phyloP scores from a whole-genome alignment of 2,329 filamentous ascomycete species.

The Grosmannia penicillata region DNA sequence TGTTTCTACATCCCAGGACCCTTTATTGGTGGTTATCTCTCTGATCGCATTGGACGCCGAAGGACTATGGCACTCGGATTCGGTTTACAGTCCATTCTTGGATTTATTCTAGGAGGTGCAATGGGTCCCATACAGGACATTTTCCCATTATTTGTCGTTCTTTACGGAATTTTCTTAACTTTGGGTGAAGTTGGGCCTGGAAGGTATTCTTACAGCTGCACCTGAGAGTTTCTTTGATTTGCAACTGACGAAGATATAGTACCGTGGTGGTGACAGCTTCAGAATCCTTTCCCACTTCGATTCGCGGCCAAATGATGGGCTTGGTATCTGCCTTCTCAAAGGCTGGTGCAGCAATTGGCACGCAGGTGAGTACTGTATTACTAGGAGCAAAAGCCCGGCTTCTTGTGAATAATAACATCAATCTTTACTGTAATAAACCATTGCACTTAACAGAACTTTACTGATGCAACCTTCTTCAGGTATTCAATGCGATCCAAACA shows the following conservation, averaged over 20 bases:
- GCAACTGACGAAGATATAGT: slow-evolving; percentile 8
- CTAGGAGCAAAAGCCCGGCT: too few relatives aligned
- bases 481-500: slow-evolving; percentile 34
- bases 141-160: slow-evolving; percentile 33
- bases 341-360: slow-evolving; percentile 33
- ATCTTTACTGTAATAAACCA: background rate
- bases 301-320: slow-evolving; percentile 33
- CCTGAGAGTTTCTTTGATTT: background rate
- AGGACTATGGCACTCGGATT: slow-evolving; percentile 37
- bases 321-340: slow-evolving; percentile 31
- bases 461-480: slow-evolving; percentile 11
- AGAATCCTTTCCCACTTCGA: slow-evolving; percentile 33
- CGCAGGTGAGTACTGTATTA: slow-evolving; percentile 15
- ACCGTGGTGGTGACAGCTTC: slow-evolving; percentile 19
- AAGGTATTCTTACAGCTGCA: slow-evolving; percentile 9
- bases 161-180: slow-evolving; percentile 34
- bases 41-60: slow-evolving; percentile 32
- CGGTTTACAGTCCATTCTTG: slow-evolving; percentile 25
- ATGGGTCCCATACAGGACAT: slow-evolving; percentile 26
- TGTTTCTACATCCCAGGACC: slow-evolving; percentile 34
- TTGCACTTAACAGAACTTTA: too few relatives aligned
- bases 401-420: too few relatives aligned
- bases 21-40: slow-evolving; percentile 30
- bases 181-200: slow-evolving; percentile 36
- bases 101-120: slow-evolving; percentile 34